phyloP scores from a whole-genome alignment of 1,284 basidiomycete genomes.

The Trichosporon asahii region DNA sequence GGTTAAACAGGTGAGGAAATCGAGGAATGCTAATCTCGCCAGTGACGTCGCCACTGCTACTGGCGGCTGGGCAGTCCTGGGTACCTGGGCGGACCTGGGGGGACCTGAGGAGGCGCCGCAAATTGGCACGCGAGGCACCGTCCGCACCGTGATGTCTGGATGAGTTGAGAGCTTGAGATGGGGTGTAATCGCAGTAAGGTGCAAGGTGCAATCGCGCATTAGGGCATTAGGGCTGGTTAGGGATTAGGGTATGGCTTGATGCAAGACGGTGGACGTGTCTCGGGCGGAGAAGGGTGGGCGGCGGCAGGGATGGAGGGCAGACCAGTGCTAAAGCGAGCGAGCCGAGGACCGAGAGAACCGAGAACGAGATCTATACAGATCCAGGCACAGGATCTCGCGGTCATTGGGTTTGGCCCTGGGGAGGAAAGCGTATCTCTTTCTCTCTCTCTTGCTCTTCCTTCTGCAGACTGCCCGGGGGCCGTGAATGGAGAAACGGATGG shows the following conservation, averaged over 20 bases:
- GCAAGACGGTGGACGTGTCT: neutral
- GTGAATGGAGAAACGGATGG: neutral
- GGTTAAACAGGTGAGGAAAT: constrained; percentile 2
- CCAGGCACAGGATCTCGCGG: constrained; percentile 8
- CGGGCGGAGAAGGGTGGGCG: neutral
- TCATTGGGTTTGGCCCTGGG: neutral
- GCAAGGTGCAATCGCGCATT: too few species aligned
- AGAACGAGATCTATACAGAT: constrained; percentile 6
- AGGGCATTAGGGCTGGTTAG: too few species aligned
- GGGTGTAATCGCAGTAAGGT: too few species aligned
- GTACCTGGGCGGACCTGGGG: neutral
- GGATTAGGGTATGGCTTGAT: neutral
- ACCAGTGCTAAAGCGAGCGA: neutral
- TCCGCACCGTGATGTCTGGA: too few species aligned
- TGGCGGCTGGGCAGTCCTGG: neutral
- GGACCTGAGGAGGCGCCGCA: neutral
- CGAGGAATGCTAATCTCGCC: neutral
- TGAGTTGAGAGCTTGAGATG: too few species aligned
- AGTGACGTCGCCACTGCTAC: neutral
- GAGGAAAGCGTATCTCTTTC: neutral
- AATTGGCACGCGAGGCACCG: neutral
- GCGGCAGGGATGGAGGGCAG: neutral
- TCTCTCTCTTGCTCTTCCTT: neutral
- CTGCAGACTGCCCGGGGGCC: too few species aligned
- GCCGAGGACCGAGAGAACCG: constrained; percentile 4